Evolutionary conservation across 176 grass and related monocot genomes (phyloP).

Genomic region (Carex myosuroides): DNA sequence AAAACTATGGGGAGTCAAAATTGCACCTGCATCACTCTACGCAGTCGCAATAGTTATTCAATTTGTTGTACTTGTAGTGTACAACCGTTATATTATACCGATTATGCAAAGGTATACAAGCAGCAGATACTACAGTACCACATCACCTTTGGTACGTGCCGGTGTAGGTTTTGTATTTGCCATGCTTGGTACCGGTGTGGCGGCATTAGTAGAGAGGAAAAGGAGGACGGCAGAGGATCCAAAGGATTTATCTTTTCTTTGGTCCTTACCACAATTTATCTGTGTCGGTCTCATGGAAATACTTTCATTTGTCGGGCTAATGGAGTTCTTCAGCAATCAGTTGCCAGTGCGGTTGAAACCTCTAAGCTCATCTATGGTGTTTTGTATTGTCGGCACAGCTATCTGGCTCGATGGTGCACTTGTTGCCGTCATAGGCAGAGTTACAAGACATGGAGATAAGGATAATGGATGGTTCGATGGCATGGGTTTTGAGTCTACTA

Average conservation of each 20-base stretch:
- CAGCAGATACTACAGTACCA: constrained; percentile 16
- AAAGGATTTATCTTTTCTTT: constrained; percentile 40
- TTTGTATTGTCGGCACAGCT: constrained; percentile 36
- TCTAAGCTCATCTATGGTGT: constrained; percentile 45
- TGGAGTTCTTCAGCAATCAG: constrained; percentile 63
- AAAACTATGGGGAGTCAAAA: constrained; percentile 17
- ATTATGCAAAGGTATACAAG: constrained; percentile 30
- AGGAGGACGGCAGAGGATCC: constrained; percentile 29
- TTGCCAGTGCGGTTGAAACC: constrained; percentile 54
- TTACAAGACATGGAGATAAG: constrained; percentile 22
- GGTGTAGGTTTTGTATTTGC: constrained; percentile 37
- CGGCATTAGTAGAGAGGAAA: constrained; percentile 41
- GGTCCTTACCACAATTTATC: constrained; percentile 46
- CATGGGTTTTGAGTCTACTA: constrained; percentile 37
- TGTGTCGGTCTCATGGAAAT: constrained; percentile 46
- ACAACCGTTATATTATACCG: constrained; percentile 20
- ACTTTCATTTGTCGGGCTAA: constrained; percentile 45
- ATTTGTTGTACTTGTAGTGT: constrained; percentile 39
- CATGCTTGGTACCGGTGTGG: constrained; percentile 28
- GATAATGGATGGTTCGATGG: constrained; percentile 60
- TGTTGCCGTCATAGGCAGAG: constrained; percentile 29
- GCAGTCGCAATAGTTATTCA: constrained; percentile 56
- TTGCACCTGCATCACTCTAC: constrained; percentile 51
- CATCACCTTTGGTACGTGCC: constrained; percentile 33
- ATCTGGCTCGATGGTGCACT: constrained; percentile 34